Percentiles rank a stretch among this genome's conserved stretches.
These are phyloP conservation scores for Sporisorium sorghi DNA, from an alignment of 1,284 basidiomycete species.

Conservation along the genomic window DNA sequence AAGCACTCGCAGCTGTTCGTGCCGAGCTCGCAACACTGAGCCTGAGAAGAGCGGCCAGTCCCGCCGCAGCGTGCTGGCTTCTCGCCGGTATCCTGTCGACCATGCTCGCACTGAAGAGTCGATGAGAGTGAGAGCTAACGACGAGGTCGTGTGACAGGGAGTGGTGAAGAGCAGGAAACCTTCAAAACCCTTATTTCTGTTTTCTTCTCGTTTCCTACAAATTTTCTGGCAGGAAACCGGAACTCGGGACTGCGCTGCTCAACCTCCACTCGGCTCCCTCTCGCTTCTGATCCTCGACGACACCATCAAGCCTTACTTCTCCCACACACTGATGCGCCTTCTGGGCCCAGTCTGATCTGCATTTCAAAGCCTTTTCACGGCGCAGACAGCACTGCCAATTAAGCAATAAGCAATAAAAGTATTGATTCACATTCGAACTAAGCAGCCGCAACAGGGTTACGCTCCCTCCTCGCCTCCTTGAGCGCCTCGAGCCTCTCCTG, in stretches of 20 bases:
- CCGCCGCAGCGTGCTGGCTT: slow-evolving; percentile 15
- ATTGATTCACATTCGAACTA: not conserved
- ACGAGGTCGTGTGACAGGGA: not conserved
- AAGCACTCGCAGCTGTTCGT: not conserved
- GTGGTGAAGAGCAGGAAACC: not conserved
- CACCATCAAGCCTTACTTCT: slow-evolving; percentile 5
- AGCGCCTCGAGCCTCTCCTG: slow-evolving; percentile 81
- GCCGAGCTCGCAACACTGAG: not conserved
- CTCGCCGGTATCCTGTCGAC: slow-evolving; percentile 20
- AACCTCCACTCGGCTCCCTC: slow-evolving; percentile 19
- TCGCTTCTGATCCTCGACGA: not conserved
- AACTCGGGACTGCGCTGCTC: slow-evolving; percentile 15
- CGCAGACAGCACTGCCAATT: not conserved
- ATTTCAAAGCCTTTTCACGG: too few species aligned
- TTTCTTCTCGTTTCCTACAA: slow-evolving; percentile 24
- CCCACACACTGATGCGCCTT: too few species aligned
- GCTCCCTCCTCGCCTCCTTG: slow-evolving; percentile 66
- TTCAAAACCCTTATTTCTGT: slow-evolving; percentile 11
- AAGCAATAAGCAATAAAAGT: too few species aligned
- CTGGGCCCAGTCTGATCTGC: too few species aligned
- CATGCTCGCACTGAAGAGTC: slow-evolving; percentile 7
- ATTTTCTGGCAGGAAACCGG: slow-evolving; percentile 27
- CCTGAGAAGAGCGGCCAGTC: slow-evolving; percentile 14
- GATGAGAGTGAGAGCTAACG: not conserved
- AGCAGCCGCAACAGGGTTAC: slow-evolving; percentile 27